A percentile compares a stretch with the other conserved stretches of the same genome.
These are phyloP conservation scores for Lophiostoma macrostomum DNA, from an alignment of 495 filamentous ascomycete genomes.

Conservation along the genomic window DNA sequence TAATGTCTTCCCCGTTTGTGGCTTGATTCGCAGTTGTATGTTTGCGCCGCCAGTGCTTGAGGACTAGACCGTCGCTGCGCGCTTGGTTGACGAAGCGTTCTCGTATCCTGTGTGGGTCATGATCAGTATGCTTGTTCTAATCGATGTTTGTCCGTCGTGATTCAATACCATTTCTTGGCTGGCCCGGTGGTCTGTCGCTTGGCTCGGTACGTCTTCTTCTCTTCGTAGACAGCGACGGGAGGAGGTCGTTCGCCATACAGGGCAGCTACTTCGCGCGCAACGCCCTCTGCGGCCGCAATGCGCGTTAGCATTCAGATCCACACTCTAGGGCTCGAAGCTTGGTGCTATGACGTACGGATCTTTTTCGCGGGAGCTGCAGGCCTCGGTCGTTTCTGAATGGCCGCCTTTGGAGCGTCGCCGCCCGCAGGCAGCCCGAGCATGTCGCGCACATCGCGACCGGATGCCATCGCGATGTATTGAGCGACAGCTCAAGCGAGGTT, in stretches of 20 bases:
- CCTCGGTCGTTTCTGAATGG: slow-evolving; percentile 29
- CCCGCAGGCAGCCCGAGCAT: slow-evolving; percentile 34
- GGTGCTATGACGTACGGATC: slow-evolving; percentile 37
- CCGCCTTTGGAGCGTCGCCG: slow-evolving; percentile 7
- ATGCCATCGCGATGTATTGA: slow-evolving; percentile 30
- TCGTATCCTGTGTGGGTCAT: slow-evolving; percentile 42
- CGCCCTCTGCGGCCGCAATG: slow-evolving; percentile 59
- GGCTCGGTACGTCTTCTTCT: slow-evolving; percentile 58
- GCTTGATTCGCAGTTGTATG: slow-evolving; percentile 32
- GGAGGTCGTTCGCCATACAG: slow-evolving; percentile 66
- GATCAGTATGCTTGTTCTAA: slow-evolving; percentile 33
- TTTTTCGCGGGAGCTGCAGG: slow-evolving; percentile 19
- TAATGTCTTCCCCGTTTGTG: slow-evolving; percentile 48
- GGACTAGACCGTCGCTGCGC: slow-evolving; percentile 54
- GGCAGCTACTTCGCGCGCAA: slow-evolving; percentile 63
- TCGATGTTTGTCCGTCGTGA: not conserved
- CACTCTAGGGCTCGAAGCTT: not conserved
- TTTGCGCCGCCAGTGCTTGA: slow-evolving; percentile 64
- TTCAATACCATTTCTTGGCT: slow-evolving; percentile 9
- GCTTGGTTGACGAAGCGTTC: slow-evolving; percentile 58
- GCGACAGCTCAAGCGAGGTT: not conserved
- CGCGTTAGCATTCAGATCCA: not conserved
- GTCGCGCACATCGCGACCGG: slow-evolving; percentile 37
- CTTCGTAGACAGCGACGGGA: slow-evolving; percentile 63
- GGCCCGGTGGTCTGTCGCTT: slow-evolving; percentile 29